Evolutionary conservation across 345 rosid species (phyloP).

Genomic region (Microcos paniculata): DNA sequence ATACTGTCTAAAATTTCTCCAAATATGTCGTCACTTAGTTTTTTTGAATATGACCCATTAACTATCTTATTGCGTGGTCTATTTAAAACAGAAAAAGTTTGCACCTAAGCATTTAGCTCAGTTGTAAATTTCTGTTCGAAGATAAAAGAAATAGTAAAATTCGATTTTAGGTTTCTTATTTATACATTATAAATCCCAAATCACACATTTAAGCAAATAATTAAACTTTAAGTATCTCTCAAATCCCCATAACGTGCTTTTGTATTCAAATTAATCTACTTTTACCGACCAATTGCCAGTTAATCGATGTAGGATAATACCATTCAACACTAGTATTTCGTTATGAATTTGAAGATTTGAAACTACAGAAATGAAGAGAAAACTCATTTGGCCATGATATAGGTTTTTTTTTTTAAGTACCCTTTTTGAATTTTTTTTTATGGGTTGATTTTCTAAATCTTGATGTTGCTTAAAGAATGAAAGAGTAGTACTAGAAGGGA

Average conservation of each 20-base stretch:
- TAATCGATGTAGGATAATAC: too few species aligned
- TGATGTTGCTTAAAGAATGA: constrained; percentile 27
- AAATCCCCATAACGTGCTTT: too few species aligned
- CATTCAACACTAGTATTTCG: too few species aligned
- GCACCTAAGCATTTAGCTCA: too few species aligned
- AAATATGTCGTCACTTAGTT: constrained; percentile 5
- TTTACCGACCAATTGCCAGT: too few species aligned
- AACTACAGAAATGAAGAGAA: background rate
- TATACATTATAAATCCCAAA: too few species aligned
- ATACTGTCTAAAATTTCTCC: constrained; percentile 33
- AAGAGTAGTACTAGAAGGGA: constrained; percentile 12
- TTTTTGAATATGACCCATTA: constrained; percentile 34
- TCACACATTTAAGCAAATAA: too few species aligned
- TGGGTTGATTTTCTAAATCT: constrained; percentile 5
- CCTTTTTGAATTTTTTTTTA: background rate
- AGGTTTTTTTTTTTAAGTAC: background rate
- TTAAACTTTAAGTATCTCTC: too few species aligned
- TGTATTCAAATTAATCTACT: too few species aligned
- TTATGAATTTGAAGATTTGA: background rate
- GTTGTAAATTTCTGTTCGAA: too few species aligned
- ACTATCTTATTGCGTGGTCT: constrained; percentile 20
- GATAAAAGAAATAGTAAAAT: too few species aligned
- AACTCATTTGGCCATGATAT: background rate
- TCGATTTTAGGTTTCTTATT: too few species aligned
- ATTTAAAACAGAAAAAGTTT: background rate